Conservation (phyloP, 2,329 filamentous ascomycete genomes). For the Coniochaeta ligniaria region DNA sequence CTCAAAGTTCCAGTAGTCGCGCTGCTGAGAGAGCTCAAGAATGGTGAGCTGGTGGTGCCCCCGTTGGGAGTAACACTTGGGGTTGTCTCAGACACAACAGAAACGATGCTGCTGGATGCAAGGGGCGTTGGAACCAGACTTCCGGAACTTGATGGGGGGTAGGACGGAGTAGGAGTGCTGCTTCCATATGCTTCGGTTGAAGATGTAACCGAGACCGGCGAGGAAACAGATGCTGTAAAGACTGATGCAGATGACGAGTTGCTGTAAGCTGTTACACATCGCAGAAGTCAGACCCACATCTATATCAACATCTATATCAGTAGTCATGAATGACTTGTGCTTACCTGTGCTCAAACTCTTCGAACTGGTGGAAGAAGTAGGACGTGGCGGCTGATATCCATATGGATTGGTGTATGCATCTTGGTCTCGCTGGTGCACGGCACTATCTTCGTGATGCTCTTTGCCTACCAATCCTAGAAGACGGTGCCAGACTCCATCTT, state of each 20-base stretch:
- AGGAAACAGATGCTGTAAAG: background rate
- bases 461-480: constrained; percentile 10
- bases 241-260: background rate
- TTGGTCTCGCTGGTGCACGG: background rate
- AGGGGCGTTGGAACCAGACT: background rate
- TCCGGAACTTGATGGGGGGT: background rate
- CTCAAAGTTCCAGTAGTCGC: background rate
- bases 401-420: constrained; percentile 2
- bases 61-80: background rate
- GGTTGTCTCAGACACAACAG: constrained; percentile 1
- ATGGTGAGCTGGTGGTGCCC: background rate
- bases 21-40: background rate
- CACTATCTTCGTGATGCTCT: background rate
- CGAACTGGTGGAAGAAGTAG: background rate
- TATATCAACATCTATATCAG: too few relatives aligned
- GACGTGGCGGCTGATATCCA: background rate
- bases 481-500: constrained; percentile 10
- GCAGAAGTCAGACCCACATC: background rate
- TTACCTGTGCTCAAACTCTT: background rate
- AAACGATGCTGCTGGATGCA: background rate
- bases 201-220: background rate
- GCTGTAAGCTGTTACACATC: background rate
- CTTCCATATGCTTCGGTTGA: constrained; percentile 6
- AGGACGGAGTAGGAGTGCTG: constrained; percentile 3
- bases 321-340: background rate